phyloP scores from a whole-genome alignment of 163 green algal species.

The Scenedesmus sp. region DNA sequence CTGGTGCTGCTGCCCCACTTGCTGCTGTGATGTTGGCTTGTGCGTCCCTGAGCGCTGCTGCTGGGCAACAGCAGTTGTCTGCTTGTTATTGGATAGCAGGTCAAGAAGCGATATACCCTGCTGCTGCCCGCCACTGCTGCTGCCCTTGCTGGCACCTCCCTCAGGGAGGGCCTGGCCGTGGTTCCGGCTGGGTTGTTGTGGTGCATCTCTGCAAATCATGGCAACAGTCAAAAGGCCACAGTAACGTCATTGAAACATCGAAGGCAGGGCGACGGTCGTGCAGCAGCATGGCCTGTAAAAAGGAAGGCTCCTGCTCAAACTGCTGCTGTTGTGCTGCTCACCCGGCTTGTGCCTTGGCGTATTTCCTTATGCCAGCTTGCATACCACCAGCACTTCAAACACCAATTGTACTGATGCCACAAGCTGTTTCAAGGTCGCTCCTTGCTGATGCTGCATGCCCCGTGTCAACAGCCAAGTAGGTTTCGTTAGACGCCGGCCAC shows the following conservation, averaged over 20 bases:
- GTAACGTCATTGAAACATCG: neutral
- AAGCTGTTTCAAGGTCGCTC: neutral
- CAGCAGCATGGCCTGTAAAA: neutral
- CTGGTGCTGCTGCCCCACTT: neutral
- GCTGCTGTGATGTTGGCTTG: neutral
- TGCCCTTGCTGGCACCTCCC: neutral
- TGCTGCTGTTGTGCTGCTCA: neutral
- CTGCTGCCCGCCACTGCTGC: neutral
- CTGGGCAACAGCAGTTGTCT: neutral
- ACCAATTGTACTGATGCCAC: neutral
- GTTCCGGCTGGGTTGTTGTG: neutral
- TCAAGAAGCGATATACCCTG: neutral
- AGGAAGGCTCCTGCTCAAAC: neutral
- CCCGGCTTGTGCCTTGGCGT: neutral
- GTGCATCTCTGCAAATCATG: neutral
- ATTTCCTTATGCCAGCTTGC: constrained; percentile 17
- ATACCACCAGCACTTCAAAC: neutral
- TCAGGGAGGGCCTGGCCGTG: neutral
- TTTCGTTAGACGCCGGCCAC: neutral
- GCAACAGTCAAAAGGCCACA: neutral
- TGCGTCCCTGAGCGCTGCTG: neutral
- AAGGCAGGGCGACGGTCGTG: neutral
- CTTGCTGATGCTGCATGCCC: neutral
- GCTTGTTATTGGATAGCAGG: neutral
- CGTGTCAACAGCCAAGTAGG: neutral